These are phyloP conservation scores for Pseudomonodictys pantanalensis DNA, from an alignment of 495 filamentous ascomycete species.

Conservation along the genomic window DNA sequence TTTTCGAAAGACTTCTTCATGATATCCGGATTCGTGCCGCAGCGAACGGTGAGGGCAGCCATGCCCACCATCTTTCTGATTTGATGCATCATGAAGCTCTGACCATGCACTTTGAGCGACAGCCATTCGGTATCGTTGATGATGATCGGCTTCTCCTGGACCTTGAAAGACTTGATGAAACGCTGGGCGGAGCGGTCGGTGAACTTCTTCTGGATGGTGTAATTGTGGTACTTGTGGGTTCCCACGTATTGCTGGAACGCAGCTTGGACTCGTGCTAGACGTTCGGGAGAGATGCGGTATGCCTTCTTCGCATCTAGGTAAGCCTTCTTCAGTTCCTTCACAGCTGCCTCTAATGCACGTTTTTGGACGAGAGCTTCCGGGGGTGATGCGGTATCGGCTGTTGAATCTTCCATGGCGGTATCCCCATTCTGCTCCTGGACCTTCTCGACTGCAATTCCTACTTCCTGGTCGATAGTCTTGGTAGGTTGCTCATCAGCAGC, in stretches of 20 bases:
- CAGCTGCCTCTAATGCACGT: conserved; percentile 54
- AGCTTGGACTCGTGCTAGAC: conserved; percentile 68
- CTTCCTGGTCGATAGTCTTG: not conserved
- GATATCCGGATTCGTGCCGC: conserved; percentile 59
- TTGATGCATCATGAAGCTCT: conserved; percentile 99
- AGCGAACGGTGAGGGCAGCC: conserved; percentile 77
- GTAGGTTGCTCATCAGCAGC: not conserved
- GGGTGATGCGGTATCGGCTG: conserved; percentile 19
- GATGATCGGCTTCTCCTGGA: conserved; percentile 51
- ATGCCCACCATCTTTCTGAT: conserved; percentile 98
- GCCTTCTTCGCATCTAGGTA: conserved; percentile 72
- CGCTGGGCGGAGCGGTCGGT: conserved; percentile 79
- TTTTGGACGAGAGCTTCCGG: conserved; percentile 16
- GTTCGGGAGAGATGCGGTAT: conserved; percentile 72
- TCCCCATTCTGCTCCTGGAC: conserved; percentile 8
- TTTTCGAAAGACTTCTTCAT: conserved; percentile 64
- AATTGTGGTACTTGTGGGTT: conserved; percentile 91
- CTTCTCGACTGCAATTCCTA: conserved; percentile 2
- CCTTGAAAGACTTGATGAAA: conserved; percentile 79
- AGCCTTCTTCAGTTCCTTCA: conserved; percentile 73
- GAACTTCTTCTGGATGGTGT: conserved; percentile 81
- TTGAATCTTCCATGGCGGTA: conserved; percentile 1
- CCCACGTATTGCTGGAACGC: conserved; percentile 70
- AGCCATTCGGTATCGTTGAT: conserved; percentile 85
- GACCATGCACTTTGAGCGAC: conserved; percentile 90